Conservation (phyloP, 495 filamentous ascomycete genomes). For the Podospora sp. region DNA sequence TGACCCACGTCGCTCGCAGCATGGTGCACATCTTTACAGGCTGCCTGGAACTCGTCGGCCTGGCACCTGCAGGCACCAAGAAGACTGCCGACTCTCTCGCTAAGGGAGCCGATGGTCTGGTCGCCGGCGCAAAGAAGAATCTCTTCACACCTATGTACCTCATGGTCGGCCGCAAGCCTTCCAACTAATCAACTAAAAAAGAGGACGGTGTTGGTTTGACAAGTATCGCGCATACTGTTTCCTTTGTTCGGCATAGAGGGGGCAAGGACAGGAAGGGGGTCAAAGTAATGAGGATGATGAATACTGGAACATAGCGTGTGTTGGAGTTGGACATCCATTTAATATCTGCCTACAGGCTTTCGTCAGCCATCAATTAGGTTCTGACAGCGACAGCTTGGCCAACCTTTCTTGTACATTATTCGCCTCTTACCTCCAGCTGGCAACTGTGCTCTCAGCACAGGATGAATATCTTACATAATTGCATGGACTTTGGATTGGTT, state of each 20-base stretch:
- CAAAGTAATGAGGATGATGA: constrained; percentile 33
- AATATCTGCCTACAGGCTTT: constrained; percentile 17
- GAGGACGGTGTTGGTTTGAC: neutral
- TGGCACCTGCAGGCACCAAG: constrained; percentile 85
- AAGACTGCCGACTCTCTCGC: constrained; percentile 94
- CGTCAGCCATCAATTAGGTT: constrained; percentile 21
- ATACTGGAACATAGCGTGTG: constrained; percentile 4
- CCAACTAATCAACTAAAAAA: constrained; percentile 30
- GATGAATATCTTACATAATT: neutral
- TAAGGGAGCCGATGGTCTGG: constrained; percentile 80
- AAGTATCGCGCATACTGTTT: constrained; percentile 9
- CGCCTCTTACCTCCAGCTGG: neutral
- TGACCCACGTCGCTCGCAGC: constrained; percentile 84
- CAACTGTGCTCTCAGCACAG: neutral
- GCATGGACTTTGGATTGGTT: neutral
- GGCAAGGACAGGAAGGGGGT: constrained; percentile 21
- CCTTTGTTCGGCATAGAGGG: constrained; percentile 25
- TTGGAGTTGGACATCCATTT: constrained; percentile 22
- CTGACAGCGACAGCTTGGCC: constrained; percentile 16
- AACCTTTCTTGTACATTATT: constrained; percentile 10
- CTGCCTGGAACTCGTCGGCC: constrained; percentile 68
- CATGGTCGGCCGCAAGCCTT: constrained; percentile 94
- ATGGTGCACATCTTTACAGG: constrained; percentile 80
- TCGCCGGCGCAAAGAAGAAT: constrained; percentile 87
- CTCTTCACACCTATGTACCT: constrained; percentile 99